These are phyloP conservation scores for Glycine soja DNA, from an alignment of 306 rosid genomes.

Conservation along the genomic window DNA sequence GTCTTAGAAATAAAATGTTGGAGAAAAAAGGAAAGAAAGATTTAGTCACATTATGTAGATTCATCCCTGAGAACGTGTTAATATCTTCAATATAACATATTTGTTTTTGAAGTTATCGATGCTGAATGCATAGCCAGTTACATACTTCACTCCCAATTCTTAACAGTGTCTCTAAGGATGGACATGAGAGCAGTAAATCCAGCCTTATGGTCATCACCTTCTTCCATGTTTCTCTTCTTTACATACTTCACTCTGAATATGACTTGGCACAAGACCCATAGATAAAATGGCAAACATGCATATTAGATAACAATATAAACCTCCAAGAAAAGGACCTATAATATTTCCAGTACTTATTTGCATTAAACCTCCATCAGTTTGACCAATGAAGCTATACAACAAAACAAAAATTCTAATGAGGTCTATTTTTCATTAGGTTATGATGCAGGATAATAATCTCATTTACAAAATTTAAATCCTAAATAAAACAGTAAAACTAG, in stretches of 20 bases:
- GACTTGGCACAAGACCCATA: conserved; percentile 74
- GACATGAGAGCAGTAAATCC: conserved; percentile 65
- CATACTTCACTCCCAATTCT: conserved; percentile 77
- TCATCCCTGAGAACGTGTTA: conserved; percentile 11
- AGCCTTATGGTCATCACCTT: conserved; percentile 69
- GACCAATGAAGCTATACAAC: no score
- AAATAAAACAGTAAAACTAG: neutral
- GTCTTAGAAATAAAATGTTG: conserved; percentile 16
- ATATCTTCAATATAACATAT: neutral
- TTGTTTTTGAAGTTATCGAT: conserved; percentile 69
- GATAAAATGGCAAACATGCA: conserved; percentile 61
- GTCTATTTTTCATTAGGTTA: no score
- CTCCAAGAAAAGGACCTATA: conserved; percentile 41
- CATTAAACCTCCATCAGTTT: conserved; percentile 42
- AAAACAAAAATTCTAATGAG: no score
- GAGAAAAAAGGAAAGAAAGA: neutral
- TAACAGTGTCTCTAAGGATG: conserved; percentile 65
- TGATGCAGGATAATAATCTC: neutral
- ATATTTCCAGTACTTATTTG: conserved; percentile 45
- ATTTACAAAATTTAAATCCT: neutral
- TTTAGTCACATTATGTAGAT: conserved; percentile 13
- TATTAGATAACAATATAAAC: conserved; percentile 55
- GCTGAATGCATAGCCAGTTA: conserved; percentile 84
- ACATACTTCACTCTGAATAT: conserved; percentile 72
- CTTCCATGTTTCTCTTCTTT: conserved; percentile 57